phyloP scores from a whole-genome alignment of 2,329 filamentous ascomycete genomes.

The Malbranchea cinnamomea region DNA sequence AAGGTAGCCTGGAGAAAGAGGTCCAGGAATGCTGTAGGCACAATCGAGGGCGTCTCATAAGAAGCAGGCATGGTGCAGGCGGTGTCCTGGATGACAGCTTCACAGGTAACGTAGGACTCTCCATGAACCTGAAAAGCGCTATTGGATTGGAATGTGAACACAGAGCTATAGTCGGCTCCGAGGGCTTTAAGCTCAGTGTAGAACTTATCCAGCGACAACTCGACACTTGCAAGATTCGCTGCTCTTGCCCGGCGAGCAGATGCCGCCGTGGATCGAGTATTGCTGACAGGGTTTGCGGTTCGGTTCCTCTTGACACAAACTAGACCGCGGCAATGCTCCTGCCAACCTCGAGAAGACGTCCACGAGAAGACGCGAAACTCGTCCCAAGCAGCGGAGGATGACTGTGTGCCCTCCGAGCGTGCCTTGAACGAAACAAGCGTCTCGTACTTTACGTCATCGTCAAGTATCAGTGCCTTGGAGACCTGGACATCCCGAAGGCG shows the following conservation, averaged over 20 bases:
- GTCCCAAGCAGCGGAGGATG: no score
- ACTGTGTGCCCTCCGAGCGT: no score
- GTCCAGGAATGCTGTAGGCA: not conserved
- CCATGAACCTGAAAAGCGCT: not conserved
- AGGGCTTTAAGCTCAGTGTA: not conserved
- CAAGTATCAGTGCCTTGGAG: constrained; percentile 1
- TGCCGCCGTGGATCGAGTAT: no score
- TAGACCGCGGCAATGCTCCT: no score
- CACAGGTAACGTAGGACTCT: not conserved
- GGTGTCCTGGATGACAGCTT: not conserved
- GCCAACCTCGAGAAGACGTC: no score
- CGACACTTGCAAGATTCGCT: no score
- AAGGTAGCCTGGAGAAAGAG: not conserved
- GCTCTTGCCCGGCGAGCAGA: no score
- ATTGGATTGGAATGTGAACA: not conserved
- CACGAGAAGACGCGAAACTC: no score
- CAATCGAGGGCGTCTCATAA: not conserved
- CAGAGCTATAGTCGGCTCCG: not conserved
- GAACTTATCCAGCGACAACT: no score
- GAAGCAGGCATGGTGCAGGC: not conserved
- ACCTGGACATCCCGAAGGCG: not conserved
- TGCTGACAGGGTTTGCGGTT: no score
- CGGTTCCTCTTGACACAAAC: no score
- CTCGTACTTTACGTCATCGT: not conserved
- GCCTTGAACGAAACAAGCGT: no score